Percentiles rank a stretch among this genome's conserved stretches.
Evolutionary conservation across 306 rosid genomes (phyloP).

Genomic region (Pyrus bretschneideri): DNA sequence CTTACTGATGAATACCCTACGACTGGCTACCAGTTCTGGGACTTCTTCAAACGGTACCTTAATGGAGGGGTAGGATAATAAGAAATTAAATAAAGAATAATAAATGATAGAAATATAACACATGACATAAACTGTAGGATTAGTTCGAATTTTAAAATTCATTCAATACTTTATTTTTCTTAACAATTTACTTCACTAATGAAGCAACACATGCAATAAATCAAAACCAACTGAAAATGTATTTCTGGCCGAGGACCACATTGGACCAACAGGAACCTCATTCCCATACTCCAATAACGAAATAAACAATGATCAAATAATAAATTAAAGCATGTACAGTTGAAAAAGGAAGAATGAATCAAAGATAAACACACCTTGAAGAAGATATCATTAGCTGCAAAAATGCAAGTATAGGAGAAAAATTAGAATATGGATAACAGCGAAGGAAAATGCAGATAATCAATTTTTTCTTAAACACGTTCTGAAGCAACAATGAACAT

Average conservation of each 20-base stretch:
- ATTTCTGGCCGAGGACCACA: background rate
- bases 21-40: constrained; percentile 88
- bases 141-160: background rate
- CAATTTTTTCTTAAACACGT: background rate
- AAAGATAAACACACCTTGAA: constrained; percentile 52
- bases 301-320: background rate
- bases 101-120: background rate
- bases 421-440: constrained; percentile 26
- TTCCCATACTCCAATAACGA: background rate
- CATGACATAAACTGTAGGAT: background rate
- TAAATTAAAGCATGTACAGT: background rate
- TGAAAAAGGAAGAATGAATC: background rate
- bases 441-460: background rate
- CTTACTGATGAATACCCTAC: constrained; percentile 66
- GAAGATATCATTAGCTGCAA: constrained; percentile 64
- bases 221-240: background rate
- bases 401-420: constrained; percentile 6
- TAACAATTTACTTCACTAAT: background rate
- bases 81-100: constrained; percentile 9
- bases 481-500: background rate
- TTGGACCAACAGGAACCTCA: background rate
- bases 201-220: background rate
- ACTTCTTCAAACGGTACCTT: constrained; percentile 96
- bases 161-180: background rate
- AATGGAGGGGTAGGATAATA: constrained; percentile 11